Evolutionary conservation across 192 early-diverging fungal species (phyloP).

Genomic region (Diversispora epigaea): DNA sequence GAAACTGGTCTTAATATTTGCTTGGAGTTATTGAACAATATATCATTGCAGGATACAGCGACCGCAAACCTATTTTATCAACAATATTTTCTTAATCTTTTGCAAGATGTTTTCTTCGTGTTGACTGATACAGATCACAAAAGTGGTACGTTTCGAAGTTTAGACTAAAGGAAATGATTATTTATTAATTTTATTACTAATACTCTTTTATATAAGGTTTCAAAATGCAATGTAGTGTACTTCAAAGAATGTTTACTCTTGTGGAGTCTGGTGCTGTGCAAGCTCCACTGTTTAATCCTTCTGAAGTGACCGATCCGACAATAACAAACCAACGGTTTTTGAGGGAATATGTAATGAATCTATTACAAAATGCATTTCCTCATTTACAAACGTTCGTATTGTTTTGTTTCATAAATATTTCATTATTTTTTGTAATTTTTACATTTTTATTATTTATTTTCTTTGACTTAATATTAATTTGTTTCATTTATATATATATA

Average conservation of each 20-base stretch:
- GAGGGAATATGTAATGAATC: slow-evolving; percentile 76
- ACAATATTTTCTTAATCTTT: slow-evolving; percentile 83
- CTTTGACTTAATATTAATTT: neutral
- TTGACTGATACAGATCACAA: slow-evolving; percentile 97
- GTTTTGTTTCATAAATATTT: too few species aligned
- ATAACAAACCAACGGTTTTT: slow-evolving; percentile 82
- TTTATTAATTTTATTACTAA: slow-evolving; percentile 9
- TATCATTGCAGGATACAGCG: slow-evolving; percentile 67
- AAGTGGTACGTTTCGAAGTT: slow-evolving; percentile 61
- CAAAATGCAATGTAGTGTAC: slow-evolving; percentile 85
- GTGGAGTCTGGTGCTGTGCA: slow-evolving; percentile 80
- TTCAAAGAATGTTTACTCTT: slow-evolving; percentile 86
- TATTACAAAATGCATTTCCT: slow-evolving; percentile 87
- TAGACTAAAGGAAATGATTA: neutral
- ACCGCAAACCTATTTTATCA: slow-evolving; percentile 89
- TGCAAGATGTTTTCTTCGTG: slow-evolving; percentile 97
- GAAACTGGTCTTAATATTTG: slow-evolving; percentile 88
- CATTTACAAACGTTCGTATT: slow-evolving; percentile 76
- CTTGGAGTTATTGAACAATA: slow-evolving; percentile 85
- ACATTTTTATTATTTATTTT: neutral
- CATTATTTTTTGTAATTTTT: too few species aligned
- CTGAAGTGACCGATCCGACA: slow-evolving; percentile 67
- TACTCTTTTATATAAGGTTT: slow-evolving; percentile 63
- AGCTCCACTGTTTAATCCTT: slow-evolving; percentile 83
- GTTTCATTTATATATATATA: neutral